A percentile compares a stretch with the other conserved stretches of the same genome.
Conservation (phyloP, 2,329 filamentous ascomycete species). For the Aspergillus uvarum region DNA sequence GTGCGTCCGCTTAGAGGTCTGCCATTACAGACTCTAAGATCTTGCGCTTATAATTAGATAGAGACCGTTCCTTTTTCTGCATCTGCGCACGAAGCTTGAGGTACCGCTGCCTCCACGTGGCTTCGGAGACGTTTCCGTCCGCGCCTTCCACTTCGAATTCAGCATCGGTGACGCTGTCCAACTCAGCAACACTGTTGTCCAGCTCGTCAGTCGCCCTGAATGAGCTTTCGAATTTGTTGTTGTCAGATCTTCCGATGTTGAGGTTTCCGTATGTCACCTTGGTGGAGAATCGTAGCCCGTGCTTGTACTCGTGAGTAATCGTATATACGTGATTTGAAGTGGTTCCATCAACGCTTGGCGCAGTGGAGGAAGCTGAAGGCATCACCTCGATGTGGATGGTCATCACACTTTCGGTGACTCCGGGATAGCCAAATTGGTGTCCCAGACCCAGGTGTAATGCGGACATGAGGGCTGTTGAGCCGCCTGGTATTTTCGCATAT, state of each 20-base stretch:
- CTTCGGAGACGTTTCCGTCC: conserved; percentile 25
- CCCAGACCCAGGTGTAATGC: conserved; percentile 40
- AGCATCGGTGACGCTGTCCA: conserved; percentile 26
- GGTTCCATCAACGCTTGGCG: conserved; percentile 11
- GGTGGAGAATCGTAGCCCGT: conserved; percentile 25
- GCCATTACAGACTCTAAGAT: conserved; percentile 47
- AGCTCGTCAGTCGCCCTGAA: conserved; percentile 11
- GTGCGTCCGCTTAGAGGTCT: conserved; percentile 30
- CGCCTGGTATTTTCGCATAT: conserved; percentile 28
- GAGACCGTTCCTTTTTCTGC: conserved; percentile 39
- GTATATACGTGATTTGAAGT: conserved; percentile 20
- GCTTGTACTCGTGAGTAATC: conserved; percentile 29
- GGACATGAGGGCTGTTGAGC: conserved; percentile 27
- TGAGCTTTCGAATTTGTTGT: conserved; percentile 11
- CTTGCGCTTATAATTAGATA: conserved; percentile 43
- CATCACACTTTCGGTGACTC: conserved; percentile 26
- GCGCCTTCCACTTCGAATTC: conserved; percentile 31
- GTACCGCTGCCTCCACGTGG: conserved; percentile 43
- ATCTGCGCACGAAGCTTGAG: conserved; percentile 38
- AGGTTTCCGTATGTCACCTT: conserved; percentile 27
- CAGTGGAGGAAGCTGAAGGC: conserved; percentile 5
- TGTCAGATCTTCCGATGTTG: conserved; percentile 8
- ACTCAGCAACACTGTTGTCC: conserved; percentile 17
- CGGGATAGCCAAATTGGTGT: conserved; percentile 32
- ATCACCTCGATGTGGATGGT: conserved; percentile 25